These are phyloP conservation scores for Populus pruinosa DNA, from an alignment of 345 rosid genomes.

Conservation along the genomic window DNA sequence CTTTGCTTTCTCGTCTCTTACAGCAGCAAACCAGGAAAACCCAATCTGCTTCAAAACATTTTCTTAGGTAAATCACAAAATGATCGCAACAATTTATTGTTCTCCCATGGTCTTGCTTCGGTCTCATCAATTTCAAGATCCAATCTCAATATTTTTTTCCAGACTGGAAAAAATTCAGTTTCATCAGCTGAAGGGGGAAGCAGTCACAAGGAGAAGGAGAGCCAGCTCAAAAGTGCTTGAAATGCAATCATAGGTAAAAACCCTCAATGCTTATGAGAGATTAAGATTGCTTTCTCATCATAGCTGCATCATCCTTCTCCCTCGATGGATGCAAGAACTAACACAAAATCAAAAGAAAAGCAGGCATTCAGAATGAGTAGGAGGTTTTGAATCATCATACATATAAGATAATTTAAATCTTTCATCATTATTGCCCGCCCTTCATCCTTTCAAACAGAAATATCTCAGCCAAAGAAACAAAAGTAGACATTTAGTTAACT, in stretches of 20 bases:
- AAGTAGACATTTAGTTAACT: not conserved
- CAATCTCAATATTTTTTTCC: no score
- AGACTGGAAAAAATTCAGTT: no score
- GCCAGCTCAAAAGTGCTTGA: conserved; percentile 43
- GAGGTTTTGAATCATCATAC: conserved; percentile 30
- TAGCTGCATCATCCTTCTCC: conserved; percentile 7
- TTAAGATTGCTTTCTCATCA: conserved; percentile 23
- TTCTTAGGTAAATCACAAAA: no score
- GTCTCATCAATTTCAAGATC: no score
- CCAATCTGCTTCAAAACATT: no score
- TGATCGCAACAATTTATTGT: no score
- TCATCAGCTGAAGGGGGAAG: not conserved
- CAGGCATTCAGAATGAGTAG: conserved; percentile 44
- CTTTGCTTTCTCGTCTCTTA: no score
- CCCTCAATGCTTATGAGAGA: conserved; percentile 5
- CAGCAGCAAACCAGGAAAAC: no score
- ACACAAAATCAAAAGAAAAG: not conserved
- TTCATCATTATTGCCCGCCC: conserved; percentile 17
- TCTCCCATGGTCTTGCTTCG: no score
- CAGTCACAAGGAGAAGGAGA: not conserved
- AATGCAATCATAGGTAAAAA: conserved; percentile 12
- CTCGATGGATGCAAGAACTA: no score
- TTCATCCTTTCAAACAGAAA: not conserved
- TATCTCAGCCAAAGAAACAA: not conserved
- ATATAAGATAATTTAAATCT: not conserved